Evolutionary conservation across 2,329 filamentous ascomycete species (phyloP).

Genomic region (Penicillium italicum): DNA sequence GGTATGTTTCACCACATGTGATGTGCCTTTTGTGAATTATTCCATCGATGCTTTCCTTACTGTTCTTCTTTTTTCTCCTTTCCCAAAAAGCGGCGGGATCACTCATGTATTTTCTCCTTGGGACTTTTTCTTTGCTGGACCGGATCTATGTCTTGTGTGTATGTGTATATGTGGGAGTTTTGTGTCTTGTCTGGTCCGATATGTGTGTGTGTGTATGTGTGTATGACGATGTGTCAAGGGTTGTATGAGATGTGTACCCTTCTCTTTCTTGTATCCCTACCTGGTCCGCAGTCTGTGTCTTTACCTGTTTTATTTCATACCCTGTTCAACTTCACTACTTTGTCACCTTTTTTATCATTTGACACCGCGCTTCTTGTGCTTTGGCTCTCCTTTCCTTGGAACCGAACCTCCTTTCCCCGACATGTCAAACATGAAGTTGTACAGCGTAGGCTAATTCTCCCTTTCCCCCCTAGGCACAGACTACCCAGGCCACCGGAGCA

Average conservation of each 20-base stretch:
- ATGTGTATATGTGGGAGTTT: constrained; percentile 19
- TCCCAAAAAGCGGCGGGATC: constrained; percentile 14
- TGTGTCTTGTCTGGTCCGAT: neutral
- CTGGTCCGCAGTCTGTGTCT: constrained; percentile 19
- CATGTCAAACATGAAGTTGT: constrained; percentile 17
- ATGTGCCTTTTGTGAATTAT: constrained; percentile 36
- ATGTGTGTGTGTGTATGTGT: constrained; percentile 8
- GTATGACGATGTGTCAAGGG: constrained; percentile 15
- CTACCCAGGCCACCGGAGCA: constrained; percentile 56
- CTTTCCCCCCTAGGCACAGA: constrained; percentile 38
- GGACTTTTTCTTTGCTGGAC: constrained; percentile 7
- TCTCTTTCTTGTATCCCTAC: constrained; percentile 33
- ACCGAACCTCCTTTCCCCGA: constrained; percentile 11
- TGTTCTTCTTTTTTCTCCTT: constrained; percentile 2
- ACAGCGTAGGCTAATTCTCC: constrained; percentile 44
- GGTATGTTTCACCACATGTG: constrained; percentile 98
- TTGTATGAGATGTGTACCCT: constrained; percentile 15
- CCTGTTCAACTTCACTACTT: constrained; percentile 20
- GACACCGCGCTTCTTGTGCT: constrained; percentile 18
- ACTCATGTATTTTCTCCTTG: constrained; percentile 8
- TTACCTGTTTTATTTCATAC: constrained; percentile 21
- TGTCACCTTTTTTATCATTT: constrained; percentile 18
- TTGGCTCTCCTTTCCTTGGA: constrained; percentile 18
- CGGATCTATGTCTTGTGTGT: constrained; percentile 4
- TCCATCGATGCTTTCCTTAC: neutral